Evolutionary conservation across 345 rosid species (phyloP).

Genomic region (Aquilaria yunnanensis): DNA sequence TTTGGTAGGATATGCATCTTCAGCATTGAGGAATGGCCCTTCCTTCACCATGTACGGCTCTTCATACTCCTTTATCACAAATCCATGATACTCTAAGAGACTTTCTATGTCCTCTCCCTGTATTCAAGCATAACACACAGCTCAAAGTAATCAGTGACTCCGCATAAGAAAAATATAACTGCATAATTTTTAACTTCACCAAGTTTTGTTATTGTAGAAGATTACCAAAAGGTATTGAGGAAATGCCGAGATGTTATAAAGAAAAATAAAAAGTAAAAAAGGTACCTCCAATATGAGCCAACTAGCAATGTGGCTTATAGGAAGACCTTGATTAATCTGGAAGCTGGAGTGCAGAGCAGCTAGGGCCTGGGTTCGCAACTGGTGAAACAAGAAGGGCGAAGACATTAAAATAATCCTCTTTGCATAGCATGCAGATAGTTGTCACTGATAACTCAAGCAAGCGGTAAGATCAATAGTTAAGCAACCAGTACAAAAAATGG

Average conservation of each 20-base stretch:
- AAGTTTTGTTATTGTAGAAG: too few species aligned
- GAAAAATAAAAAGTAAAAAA: neutral
- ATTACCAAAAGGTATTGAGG: too few species aligned
- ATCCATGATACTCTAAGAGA: constrained; percentile 70
- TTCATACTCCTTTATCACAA: constrained; percentile 67
- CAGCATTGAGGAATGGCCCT: constrained; percentile 72
- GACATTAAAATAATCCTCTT: neutral
- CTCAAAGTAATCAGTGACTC: constrained; percentile 20
- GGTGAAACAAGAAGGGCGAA: constrained; percentile 29
- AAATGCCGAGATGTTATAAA: too few species aligned
- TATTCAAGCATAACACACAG: constrained; percentile 22
- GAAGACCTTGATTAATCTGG: constrained; percentile 86
- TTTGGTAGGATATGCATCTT: constrained; percentile 71
- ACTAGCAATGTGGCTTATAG: constrained; percentile 57
- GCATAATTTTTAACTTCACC: neutral
- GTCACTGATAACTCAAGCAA: neutral
- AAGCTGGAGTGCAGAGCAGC: constrained; percentile 84
- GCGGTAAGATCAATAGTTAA: constrained; percentile 5
- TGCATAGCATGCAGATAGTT: neutral
- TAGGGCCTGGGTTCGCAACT: constrained; percentile 90
- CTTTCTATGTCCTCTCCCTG: constrained; percentile 78
- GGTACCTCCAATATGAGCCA: constrained; percentile 97
- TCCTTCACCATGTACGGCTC: constrained; percentile 95
- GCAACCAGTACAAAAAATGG: constrained; percentile 13
- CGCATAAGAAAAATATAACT: neutral